Evolutionary conservation across 495 filamentous ascomycete species (phyloP), one percentile per base, ranked within the genome.

Genomic region (Aspergillus cavernicola): DNA sequence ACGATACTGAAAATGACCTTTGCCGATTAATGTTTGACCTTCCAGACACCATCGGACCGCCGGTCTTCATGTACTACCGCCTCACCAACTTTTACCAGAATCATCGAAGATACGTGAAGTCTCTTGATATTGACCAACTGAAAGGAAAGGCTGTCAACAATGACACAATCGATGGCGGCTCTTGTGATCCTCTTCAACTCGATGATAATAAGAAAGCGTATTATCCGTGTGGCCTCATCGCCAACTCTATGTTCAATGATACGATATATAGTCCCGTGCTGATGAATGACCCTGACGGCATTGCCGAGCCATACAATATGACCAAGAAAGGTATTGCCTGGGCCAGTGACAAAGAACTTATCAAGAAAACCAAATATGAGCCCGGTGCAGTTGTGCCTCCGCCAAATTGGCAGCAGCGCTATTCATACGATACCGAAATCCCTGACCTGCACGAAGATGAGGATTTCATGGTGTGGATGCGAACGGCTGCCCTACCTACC

Each of bases 81-180:
- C 82, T 99, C 35, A 91, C 90, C 36, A 95, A 99, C 69, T 99
- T 99, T 75, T 99, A 97, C 74, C 93, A 99, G 67, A 99, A 99
- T 67, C 93, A 99, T 65, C 86, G 93, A 51, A 86, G 92, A 68
- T 99, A 99, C 57, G 92, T 96, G 35, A 85, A 87, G 58, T 96
- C 90, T 1, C 81, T 95, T 54, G 86, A 92, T 61, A 78, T 83
- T 49, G 77, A 88, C 56, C 93, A 99, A 68, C 72, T 99, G 24
- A 80, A 85, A 42, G 93, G 92, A 44, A 75, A 85, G 8, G 81
- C 80, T 10, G 76, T 88, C 26, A 73, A 75, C 20, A 79, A 78
- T 50, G 42, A 52, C 24, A 79, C 79, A 11, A 86, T 98, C 59
- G 71, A 82, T 39, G 69, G 68, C 18, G 81, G 87, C 28, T 75